Evolutionary conservation across 148 eudicot species (phyloP).

Genomic region (Silene uniflora): DNA sequence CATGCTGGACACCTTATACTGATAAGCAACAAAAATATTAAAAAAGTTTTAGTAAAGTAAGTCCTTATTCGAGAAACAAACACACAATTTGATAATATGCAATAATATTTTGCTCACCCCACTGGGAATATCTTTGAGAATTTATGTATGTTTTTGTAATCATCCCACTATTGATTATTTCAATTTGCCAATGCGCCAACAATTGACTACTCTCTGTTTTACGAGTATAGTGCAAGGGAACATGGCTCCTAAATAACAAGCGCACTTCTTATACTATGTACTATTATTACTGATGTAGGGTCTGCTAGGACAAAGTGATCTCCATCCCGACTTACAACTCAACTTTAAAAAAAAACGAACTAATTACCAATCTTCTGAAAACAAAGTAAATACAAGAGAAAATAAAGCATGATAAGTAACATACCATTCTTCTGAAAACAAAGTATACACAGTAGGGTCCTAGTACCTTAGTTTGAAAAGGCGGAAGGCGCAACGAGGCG

Average conservation of each 20-base stretch:
- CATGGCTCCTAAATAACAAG: background rate
- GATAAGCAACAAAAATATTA: background rate
- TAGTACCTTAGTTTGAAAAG: too few species aligned
- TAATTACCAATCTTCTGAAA: too few species aligned
- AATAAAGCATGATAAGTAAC: too few species aligned
- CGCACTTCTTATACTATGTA: too few species aligned
- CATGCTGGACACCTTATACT: background rate
- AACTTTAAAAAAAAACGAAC: too few species aligned
- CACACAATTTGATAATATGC: background rate
- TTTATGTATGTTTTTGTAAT: too few species aligned
- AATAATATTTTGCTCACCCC: too few species aligned
- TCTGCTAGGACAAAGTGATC: background rate
- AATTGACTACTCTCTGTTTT: background rate
- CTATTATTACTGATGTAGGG: background rate
- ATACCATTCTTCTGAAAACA: background rate
- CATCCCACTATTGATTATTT: background rate
- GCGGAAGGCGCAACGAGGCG: too few species aligned
- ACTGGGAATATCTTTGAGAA: too few species aligned
- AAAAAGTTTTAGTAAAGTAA: background rate
- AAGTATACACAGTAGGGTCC: background rate
- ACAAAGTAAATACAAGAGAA: background rate
- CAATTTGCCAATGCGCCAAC: background rate
- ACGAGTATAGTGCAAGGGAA: background rate
- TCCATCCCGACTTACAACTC: too few species aligned
- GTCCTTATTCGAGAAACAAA: background rate